phyloP scores from a whole-genome alignment of 2,329 filamentous ascomycete species.

The Trichoderma guizhouense region DNA sequence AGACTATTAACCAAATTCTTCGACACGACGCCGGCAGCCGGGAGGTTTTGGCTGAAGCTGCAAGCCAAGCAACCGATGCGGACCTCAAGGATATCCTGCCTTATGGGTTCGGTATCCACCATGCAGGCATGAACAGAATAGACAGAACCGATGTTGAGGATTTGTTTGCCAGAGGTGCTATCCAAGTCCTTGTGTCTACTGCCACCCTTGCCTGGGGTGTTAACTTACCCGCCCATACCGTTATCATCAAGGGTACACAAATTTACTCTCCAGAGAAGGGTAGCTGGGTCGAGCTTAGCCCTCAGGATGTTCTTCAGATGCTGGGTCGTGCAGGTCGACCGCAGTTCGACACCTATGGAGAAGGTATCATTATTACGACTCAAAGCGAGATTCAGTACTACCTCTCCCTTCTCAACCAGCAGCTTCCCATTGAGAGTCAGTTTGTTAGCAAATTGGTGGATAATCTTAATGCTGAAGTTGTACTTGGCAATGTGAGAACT shows the following conservation, averaged over 20 bases:
- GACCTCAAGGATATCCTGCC: slow-evolving; percentile 92
- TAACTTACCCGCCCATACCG: slow-evolving; percentile 93
- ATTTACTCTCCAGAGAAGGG: slow-evolving; percentile 98
- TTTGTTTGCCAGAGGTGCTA: slow-evolving; percentile 83
- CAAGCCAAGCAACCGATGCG: slow-evolving; percentile 75
- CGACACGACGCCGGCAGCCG: slow-evolving; percentile 88
- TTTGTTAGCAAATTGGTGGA: slow-evolving; percentile 90
- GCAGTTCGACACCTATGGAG: slow-evolving; percentile 95
- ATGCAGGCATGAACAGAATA: slow-evolving; percentile 93
- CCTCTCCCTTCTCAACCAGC: slow-evolving; percentile 91
- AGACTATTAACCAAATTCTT: slow-evolving; percentile 94
- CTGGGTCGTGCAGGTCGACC: slow-evolving; percentile 93
- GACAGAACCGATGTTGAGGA: slow-evolving; percentile 95
- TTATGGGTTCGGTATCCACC: slow-evolving; percentile 97
- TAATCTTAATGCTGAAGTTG: slow-evolving; percentile 94
- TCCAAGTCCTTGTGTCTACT: slow-evolving; percentile 95
- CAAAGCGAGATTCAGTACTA: slow-evolving; percentile 97
- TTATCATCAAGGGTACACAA: slow-evolving; percentile 98
- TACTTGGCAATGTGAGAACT: slow-evolving; percentile 85
- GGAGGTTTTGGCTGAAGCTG: slow-evolving; percentile 82
- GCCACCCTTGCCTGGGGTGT: slow-evolving; percentile 99
- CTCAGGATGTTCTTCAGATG: slow-evolving; percentile 98
- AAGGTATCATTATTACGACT: slow-evolving; percentile 97
- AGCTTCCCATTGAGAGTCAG: slow-evolving; percentile 95
- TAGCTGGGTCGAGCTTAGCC: slow-evolving; percentile 96